Evolutionary conservation across 148 eudicot genomes (phyloP).

Genomic region (Rheum nobile): DNA sequence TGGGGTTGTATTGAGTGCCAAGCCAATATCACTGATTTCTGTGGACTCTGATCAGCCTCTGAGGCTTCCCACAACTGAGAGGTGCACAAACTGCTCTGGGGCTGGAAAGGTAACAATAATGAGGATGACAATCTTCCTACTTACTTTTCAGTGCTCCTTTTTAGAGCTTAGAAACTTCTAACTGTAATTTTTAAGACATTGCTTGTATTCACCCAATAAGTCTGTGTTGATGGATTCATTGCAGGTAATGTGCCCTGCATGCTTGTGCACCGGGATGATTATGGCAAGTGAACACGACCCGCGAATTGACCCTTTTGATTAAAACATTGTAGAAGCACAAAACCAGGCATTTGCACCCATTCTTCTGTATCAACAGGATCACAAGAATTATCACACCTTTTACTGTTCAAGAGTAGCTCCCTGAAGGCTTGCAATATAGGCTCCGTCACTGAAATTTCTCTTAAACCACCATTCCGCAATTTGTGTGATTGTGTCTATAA

Average conservation of each 20-base stretch:
- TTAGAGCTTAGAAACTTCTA: background rate
- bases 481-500: background rate
- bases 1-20: conserved; percentile 63
- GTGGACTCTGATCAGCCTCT: conserved; percentile 46
- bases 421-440: background rate
- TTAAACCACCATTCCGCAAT: background rate
- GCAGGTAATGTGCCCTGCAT: conserved; percentile 92
- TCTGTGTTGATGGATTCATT: background rate
- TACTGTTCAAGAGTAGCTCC: background rate
- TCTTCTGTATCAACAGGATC: background rate
- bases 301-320: conserved; percentile 63
- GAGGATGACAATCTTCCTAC: background rate
- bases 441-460: background rate
- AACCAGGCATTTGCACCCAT: background rate
- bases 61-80: conserved; percentile 57
- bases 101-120: conserved; percentile 67
- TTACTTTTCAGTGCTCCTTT: background rate
- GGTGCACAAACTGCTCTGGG: conserved; percentile 85
- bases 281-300: conserved; percentile 93
- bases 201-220: background rate
- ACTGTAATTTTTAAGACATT: too few species aligned
- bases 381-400: background rate
- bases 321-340: background rate
- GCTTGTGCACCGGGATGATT: conserved; percentile 86
- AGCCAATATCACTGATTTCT: conserved; percentile 51